Conservation (phyloP, 225 moss, liverwort and hornwort species). For the Thuidium tamariscinum region DNA sequence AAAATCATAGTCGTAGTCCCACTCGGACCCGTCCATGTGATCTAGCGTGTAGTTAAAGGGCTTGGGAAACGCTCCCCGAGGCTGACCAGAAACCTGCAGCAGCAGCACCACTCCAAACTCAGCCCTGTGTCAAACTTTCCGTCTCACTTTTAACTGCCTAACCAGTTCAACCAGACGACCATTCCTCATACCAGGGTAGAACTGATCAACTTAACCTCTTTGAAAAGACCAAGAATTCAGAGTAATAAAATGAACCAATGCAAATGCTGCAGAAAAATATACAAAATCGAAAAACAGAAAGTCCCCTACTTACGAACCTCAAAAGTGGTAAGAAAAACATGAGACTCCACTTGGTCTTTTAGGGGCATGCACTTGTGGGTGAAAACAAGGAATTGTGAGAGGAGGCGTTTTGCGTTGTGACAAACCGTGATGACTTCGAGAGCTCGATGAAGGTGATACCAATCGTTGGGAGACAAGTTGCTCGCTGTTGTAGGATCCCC, state of each 20-base stretch:
- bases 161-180: background rate
- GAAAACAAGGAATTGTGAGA: background rate
- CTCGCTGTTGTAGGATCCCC: slow-evolving; percentile 62
- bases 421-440: slow-evolving; percentile 69
- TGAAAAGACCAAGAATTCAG: background rate
- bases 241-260: too few relatives aligned
- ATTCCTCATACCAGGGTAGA: background rate
- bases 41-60: slow-evolving; percentile 42
- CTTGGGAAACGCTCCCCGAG: slow-evolving; percentile 52
- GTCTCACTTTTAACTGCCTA: background rate
- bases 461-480: slow-evolving; percentile 65
- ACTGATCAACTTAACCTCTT: background rate
- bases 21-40: slow-evolving; percentile 26
- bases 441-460: slow-evolving; percentile 77
- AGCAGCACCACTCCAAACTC: background rate
- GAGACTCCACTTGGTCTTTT: background rate
- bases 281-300: background rate
- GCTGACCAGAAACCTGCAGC: slow-evolving; percentile 60
- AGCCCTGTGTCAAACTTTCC: background rate
- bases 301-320: too few relatives aligned
- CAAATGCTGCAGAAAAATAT: background rate
- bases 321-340: background rate
- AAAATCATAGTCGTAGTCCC: slow-evolving; percentile 70
- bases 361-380: background rate
- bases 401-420: background rate